Evolutionary conservation across 2,329 filamentous ascomycete species (phyloP).

Genomic region (Aspergillus sclerotialis): DNA sequence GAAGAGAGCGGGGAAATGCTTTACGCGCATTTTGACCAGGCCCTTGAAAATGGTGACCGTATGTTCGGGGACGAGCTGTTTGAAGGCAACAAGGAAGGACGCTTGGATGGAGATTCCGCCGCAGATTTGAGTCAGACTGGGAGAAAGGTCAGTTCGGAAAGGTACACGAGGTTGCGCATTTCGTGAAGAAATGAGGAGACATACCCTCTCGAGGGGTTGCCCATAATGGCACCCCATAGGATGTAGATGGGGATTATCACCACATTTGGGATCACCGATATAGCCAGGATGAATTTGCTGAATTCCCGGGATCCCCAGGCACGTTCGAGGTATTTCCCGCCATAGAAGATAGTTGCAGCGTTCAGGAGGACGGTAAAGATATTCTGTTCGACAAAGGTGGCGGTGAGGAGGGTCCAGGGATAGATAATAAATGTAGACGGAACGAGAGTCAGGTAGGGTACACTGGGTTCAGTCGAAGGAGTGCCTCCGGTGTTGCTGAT

Average conservation of each 20-base stretch:
- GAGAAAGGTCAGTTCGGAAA: conserved; percentile 20
- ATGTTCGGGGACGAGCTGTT: conserved; percentile 93
- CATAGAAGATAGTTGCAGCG: conserved; percentile 75
- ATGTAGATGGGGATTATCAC: conserved; percentile 67
- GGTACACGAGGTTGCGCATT: conserved; percentile 10
- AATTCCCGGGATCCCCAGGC: conserved; percentile 92
- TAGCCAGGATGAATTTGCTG: conserved; percentile 77
- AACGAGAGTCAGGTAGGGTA: conserved; percentile 82
- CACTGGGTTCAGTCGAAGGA: conserved; percentile 48
- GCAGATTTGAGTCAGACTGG: conserved; percentile 71
- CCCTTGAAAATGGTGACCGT: conserved; percentile 91
- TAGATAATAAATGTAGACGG: conserved; percentile 78
- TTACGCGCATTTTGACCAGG: conserved; percentile 80
- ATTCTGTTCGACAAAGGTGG: conserved; percentile 87
- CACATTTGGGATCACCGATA: conserved; percentile 72
- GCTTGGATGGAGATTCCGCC: conserved; percentile 87
- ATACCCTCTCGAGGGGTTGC: conserved; percentile 32
- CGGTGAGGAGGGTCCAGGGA: conserved; percentile 85
- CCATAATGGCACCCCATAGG: conserved; percentile 60
- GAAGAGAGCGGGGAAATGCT: conserved; percentile 71
- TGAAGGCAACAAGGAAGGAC: conserved; percentile 91
- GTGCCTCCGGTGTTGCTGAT: conserved; percentile 56
- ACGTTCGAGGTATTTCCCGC: conserved; percentile 88
- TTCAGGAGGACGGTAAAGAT: conserved; percentile 77
- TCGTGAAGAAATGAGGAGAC: conserved; percentile 16